phyloP scores from a whole-genome alignment of 2,329 filamentous ascomycete genomes.

The Ophiosphaerella narmari region DNA sequence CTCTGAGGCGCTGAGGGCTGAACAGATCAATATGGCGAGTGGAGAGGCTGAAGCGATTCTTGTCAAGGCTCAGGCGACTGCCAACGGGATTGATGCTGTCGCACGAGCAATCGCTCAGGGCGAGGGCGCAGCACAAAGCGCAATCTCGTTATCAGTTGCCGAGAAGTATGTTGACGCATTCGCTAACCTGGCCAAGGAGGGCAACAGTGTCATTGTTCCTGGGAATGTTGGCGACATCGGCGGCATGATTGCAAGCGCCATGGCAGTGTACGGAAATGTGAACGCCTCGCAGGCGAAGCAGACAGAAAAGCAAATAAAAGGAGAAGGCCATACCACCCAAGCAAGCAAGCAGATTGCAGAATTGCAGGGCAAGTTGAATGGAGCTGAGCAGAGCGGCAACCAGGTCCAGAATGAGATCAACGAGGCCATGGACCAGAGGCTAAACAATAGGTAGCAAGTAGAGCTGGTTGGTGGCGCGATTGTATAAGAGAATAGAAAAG shows the following conservation, averaged over 20 bases:
- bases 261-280: slow-evolving; percentile 95
- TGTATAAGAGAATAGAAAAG: background rate
- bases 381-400: slow-evolving; percentile 26
- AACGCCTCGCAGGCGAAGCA: slow-evolving; percentile 77
- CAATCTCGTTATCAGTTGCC: slow-evolving; percentile 84
- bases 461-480: too few species aligned
- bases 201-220: slow-evolving; percentile 92
- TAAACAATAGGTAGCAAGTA: slow-evolving; percentile 32
- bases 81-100: slow-evolving; percentile 84
- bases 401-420: slow-evolving; percentile 39
- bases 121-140: slow-evolving; percentile 75
- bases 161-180: slow-evolving; percentile 99
- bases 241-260: slow-evolving; percentile 93
- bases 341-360: slow-evolving; percentile 39
- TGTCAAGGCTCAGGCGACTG: slow-evolving; percentile 83
- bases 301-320: slow-evolving; percentile 54
- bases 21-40: slow-evolving; percentile 89
- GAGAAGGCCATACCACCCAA: slow-evolving; percentile 19
- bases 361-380: slow-evolving; percentile 31
- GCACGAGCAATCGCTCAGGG: slow-evolving; percentile 75
- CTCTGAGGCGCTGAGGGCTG: slow-evolving; percentile 84
- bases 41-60: slow-evolving; percentile 95
- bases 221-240: slow-evolving; percentile 97
- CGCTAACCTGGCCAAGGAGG: slow-evolving; percentile 87
- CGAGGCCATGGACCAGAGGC: slow-evolving; percentile 42